phyloP scores from a whole-genome alignment of 2,329 filamentous ascomycete species.

The Paraconiothyrium brasiliense region DNA sequence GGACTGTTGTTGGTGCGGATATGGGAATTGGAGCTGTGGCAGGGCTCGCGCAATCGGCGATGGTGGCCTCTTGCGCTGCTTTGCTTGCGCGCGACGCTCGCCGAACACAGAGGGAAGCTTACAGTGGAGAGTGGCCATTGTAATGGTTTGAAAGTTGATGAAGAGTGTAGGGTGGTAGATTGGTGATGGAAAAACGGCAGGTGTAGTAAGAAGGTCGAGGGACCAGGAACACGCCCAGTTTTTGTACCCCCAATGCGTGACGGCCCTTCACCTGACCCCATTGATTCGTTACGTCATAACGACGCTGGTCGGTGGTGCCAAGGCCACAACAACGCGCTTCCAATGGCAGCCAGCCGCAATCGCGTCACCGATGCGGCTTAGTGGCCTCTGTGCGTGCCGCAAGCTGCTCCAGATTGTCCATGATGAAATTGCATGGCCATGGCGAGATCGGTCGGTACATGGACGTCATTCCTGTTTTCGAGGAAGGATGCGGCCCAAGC shows the following conservation, averaged over 20 bases:
- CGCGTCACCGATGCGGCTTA: slow-evolving; percentile 21
- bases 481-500: slow-evolving; percentile 17
- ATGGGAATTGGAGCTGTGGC: neutral
- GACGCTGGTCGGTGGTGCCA: slow-evolving; percentile 7
- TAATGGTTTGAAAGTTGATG: slow-evolving; percentile 41
- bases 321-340: slow-evolving; percentile 3
- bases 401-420: slow-evolving; percentile 14
- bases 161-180: slow-evolving; percentile 20
- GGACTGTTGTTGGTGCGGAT: slow-evolving; percentile 17
- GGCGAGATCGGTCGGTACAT: slow-evolving; percentile 18
- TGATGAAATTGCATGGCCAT: slow-evolving; percentile 29
- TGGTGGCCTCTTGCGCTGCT: slow-evolving; percentile 10
- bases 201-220: slow-evolving; percentile 23
- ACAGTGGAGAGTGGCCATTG: slow-evolving; percentile 70
- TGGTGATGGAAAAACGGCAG: slow-evolving; percentile 13
- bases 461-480: slow-evolving; percentile 24
- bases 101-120: slow-evolving; percentile 44
- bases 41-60: slow-evolving; percentile 24
- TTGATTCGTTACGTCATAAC: slow-evolving; percentile 11
- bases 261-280: slow-evolving; percentile 13
- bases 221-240: slow-evolving; percentile 14
- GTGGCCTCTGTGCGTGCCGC: slow-evolving; percentile 15
- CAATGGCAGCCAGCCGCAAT: slow-evolving; percentile 8
- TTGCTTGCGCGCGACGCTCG: slow-evolving; percentile 6
- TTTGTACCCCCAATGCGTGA: slow-evolving; percentile 13